Evolutionary conservation across 345 rosid genomes (phyloP), one percentile per base, ranked within the genome.

Genomic region (Rhizophora mangle): DNA sequence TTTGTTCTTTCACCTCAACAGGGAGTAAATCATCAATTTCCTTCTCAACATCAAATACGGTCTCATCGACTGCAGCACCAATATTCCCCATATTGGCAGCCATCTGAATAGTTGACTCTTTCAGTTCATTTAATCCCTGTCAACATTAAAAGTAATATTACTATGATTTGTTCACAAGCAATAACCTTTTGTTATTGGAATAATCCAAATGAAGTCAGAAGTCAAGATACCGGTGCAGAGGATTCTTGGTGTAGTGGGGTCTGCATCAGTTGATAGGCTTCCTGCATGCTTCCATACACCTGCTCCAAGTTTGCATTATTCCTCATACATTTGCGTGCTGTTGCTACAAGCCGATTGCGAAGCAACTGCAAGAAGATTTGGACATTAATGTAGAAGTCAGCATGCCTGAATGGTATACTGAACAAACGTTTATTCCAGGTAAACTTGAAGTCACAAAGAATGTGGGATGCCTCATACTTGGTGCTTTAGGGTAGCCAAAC

Each of bases 211-310:
- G 37, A 57, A 46, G 32, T 52, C 62, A 22, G 51, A 39, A 67
- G 67, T 60, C 20, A 65, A 62, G 19, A 27, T 82, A 89, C 96
- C 83, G 32, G 37, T 43, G 74, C 69, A 69, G 78, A 68, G 49
- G 78, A 61, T 31, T 69, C 69, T 53, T 64, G 73, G 63, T 64
- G 56, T 15, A 65, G 60, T 8, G 78, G 78, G 55, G 65, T 47
- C 30, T 75, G 74, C 69, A 70, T 61, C 54, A 69, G 70, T 64
- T 69, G 67, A 34, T 75, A 75, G 47, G 78, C 74, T 37, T 75
- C 78, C 69, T 75, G 69, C 78, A 75, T 75, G 65, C 70, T 75
- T 60, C 58, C 78, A 64, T 75, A 75, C 54, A 75, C 74, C 70
- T 69, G 66, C 37, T 51, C 74, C 34, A 69, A 65, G 70, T 67